phyloP scores from a whole-genome alignment of 768 basidiomycete species.

The Agrocybe pediades region DNA sequence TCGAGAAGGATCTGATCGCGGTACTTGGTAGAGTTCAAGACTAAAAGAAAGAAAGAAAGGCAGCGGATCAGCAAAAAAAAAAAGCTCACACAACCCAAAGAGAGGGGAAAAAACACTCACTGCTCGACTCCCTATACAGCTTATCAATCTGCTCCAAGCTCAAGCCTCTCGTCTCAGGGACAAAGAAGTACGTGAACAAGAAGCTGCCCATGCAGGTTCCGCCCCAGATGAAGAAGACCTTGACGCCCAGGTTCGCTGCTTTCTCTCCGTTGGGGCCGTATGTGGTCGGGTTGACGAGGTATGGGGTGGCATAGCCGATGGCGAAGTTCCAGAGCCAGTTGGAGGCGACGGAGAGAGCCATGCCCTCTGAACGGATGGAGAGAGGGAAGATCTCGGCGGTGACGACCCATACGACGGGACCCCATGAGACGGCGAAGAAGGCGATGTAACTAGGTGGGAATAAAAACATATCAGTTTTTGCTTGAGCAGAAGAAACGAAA shows the following conservation, averaged over 20 bases:
- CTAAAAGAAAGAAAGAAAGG: slow-evolving; percentile 16
- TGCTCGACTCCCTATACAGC: slow-evolving; percentile 61
- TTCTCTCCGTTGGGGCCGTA: slow-evolving; percentile 22
- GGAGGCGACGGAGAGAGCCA: slow-evolving; percentile 61
- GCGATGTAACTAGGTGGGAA: slow-evolving; percentile 24
- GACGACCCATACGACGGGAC: slow-evolving; percentile 66
- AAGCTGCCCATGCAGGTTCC: slow-evolving; percentile 63
- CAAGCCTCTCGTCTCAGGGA: slow-evolving; percentile 63
- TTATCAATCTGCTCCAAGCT: slow-evolving; percentile 82
- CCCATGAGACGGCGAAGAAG: slow-evolving; percentile 63
- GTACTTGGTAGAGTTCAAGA: slow-evolving; percentile 43
- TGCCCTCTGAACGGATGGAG: slow-evolving; percentile 75
- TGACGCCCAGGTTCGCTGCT: slow-evolving; percentile 53
- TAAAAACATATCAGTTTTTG: neutral
- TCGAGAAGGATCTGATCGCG: slow-evolving; percentile 23
- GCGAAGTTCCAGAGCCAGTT: slow-evolving; percentile 77
- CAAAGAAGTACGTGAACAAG: slow-evolving; percentile 57
- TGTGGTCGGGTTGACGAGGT: slow-evolving; percentile 47
- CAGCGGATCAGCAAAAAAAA: neutral
- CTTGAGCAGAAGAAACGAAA: neutral
- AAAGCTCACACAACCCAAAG: neutral
- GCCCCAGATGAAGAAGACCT: slow-evolving; percentile 89
- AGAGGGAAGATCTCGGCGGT: slow-evolving; percentile 81
- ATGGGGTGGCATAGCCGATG: slow-evolving; percentile 62
- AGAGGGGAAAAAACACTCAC: too few species aligned